phyloP scores from a whole-genome alignment of 345 rosid genomes.

The Gossypioides kirkii region DNA sequence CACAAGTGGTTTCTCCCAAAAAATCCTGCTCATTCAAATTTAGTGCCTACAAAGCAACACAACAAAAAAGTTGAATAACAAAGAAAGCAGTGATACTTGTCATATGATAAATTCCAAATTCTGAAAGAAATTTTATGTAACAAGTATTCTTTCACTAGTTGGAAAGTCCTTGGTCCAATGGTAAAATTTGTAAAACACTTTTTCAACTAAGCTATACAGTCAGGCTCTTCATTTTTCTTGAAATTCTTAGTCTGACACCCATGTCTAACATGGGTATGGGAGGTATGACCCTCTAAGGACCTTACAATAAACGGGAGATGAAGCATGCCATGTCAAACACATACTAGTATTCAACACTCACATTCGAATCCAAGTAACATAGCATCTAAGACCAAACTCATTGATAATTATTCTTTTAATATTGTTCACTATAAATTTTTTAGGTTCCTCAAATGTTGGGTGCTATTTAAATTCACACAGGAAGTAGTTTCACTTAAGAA shows the following conservation, averaged over 20 bases:
- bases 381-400: no score
- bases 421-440: no score
- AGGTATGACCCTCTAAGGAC: not conserved
- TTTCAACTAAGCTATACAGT: not conserved
- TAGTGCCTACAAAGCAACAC: conserved; percentile 37
- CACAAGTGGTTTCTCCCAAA: conserved; percentile 74
- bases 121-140: not conserved
- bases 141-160: not conserved
- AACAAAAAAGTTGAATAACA: conserved; percentile 4
- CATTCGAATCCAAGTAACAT: no score
- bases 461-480: not conserved
- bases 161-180: not conserved
- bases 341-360: no score
- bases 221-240: not conserved
- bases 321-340: not conserved
- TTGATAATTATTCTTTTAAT: not conserved
- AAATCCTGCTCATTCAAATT: conserved; percentile 65
- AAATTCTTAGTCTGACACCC: not conserved
- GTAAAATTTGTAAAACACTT: not conserved
- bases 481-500: conserved; percentile 1
- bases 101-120: not conserved
- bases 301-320: not conserved
- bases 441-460: not conserved
- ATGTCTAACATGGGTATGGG: not conserved
- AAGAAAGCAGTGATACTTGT: not conserved